Percentiles rank a stretch among this genome's conserved stretches.
These are phyloP conservation scores for Starmerella powellii DNA, from an alignment of 805 yeast species.

Conservation along the genomic window DNA sequence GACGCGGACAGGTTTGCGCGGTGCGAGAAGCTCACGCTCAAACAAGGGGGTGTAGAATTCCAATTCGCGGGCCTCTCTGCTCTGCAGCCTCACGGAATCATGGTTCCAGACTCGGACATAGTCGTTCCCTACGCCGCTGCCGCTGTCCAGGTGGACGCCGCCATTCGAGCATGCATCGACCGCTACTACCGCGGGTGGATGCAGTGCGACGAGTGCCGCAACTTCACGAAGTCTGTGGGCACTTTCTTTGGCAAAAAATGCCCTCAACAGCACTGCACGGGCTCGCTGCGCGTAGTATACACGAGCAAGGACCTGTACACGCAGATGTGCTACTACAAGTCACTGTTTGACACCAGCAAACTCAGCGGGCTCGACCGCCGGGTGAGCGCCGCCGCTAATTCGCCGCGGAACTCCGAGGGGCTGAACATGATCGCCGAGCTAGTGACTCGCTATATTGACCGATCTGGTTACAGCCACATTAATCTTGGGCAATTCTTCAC, in stretches of 20 bases:
- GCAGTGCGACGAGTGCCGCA: slow-evolving; percentile 70
- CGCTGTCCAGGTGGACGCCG: slow-evolving; percentile 61
- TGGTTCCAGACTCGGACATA: slow-evolving; percentile 50
- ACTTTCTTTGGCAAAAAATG: slow-evolving; percentile 83
- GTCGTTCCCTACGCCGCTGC: slow-evolving; percentile 43
- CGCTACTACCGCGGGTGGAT: slow-evolving; percentile 80
- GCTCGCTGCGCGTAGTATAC: slow-evolving; percentile 66
- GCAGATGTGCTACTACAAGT: slow-evolving; percentile 66
- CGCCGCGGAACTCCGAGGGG: slow-evolving; percentile 62
- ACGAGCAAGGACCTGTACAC: slow-evolving; percentile 72
- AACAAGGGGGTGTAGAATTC: slow-evolving; percentile 36
- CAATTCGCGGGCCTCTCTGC: slow-evolving; percentile 65
- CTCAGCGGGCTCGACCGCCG: slow-evolving; percentile 44
- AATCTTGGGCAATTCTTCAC: slow-evolving; percentile 12
- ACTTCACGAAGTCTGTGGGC: slow-evolving; percentile 79
- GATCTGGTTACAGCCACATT: slow-evolving; percentile 12
- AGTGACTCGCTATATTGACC: slow-evolving; percentile 35
- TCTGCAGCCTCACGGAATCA: slow-evolving; percentile 56
- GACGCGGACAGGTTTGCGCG: slow-evolving; percentile 74
- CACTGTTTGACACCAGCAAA: slow-evolving; percentile 49
- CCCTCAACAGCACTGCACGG: slow-evolving; percentile 36
- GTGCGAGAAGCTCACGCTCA: slow-evolving; percentile 42
- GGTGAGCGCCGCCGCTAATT: slow-evolving; percentile 57
- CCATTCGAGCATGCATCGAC: slow-evolving; percentile 57
- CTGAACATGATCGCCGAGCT: slow-evolving; percentile 46